phyloP scores from a whole-genome alignment of 2,329 filamentous ascomycete genomes.

The Pestalotiopsis sp. region DNA sequence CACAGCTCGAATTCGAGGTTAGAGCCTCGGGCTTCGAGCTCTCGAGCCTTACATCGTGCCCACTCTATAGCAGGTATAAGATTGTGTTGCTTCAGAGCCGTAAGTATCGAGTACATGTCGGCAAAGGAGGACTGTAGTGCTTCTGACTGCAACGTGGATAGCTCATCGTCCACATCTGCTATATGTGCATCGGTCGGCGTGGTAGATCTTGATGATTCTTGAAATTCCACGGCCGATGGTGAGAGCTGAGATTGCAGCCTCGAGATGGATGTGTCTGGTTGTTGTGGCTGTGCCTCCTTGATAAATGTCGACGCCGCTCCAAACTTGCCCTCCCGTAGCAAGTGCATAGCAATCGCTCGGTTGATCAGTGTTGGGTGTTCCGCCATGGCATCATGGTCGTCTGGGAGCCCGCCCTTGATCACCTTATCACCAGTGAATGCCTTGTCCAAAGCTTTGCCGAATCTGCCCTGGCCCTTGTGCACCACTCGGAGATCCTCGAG shows the following conservation, averaged over 20 bases:
- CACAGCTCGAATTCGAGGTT: conserved; percentile 95
- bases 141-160: conserved; percentile 60
- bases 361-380: conserved; percentile 79
- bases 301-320: conserved; percentile 84
- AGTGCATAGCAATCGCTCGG: conserved; percentile 92
- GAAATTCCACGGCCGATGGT: conserved; percentile 17
- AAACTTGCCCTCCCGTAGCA: conserved; percentile 93
- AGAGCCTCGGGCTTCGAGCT: conserved; percentile 79
- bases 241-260: conserved; percentile 23
- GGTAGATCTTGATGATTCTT: conserved; percentile 17
- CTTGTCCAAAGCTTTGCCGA: conserved; percentile 83
- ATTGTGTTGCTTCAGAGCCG: conserved; percentile 72
- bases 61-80: conserved; percentile 83
- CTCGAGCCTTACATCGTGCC: conserved; percentile 70
- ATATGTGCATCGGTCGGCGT: conserved; percentile 27
- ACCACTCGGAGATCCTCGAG: conserved; percentile 82
- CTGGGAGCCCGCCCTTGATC: conserved; percentile 71
- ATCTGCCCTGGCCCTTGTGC: conserved; percentile 78
- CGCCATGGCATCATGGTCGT: conserved; percentile 78
- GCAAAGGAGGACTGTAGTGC: conserved; percentile 79
- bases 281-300: conserved; percentile 57
- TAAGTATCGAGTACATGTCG: conserved; percentile 87
- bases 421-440: conserved; percentile 69
- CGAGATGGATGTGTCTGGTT: conserved; percentile 10
- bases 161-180: conserved; percentile 38